Evolutionary conservation across 2,329 filamentous ascomycete species (phyloP).

Genomic region (Graphilbum sp.): DNA sequence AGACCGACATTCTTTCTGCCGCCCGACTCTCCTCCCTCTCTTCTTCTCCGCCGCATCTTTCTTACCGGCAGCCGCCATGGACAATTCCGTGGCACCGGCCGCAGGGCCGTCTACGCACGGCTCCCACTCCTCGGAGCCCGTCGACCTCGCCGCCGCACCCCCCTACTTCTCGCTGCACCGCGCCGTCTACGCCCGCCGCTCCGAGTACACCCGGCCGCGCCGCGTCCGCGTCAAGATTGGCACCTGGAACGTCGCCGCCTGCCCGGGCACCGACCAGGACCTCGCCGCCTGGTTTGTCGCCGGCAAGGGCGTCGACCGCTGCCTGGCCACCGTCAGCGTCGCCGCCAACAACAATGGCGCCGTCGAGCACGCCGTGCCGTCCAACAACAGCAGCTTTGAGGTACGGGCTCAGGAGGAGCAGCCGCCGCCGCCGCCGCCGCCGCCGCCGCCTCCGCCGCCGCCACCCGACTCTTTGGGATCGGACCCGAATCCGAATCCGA

Average conservation of each 20-base stretch:
- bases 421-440: conserved; percentile 3
- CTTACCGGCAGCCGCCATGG: not conserved
- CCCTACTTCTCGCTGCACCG: conserved; percentile 40
- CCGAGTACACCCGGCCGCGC: conserved; percentile 63
- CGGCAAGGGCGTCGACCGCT: conserved; percentile 52
- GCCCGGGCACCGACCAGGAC: conserved; percentile 74
- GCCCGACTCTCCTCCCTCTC: too few species aligned
- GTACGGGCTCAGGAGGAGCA: conserved; percentile 4
- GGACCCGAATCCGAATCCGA: too few species aligned
- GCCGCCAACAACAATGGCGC: conserved; percentile 22
- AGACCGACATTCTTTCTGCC: too few species aligned
- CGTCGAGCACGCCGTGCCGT: conserved; percentile 20
- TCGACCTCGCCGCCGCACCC: conserved; percentile 23
- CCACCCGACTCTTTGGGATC: too few species aligned
- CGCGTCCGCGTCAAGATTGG: conserved; percentile 76
- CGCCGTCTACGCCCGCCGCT: conserved; percentile 53
- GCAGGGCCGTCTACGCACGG: conserved; percentile 17
- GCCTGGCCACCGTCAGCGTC: conserved; percentile 38
- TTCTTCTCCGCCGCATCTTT: too few species aligned
- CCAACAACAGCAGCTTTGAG: conserved; percentile 26
- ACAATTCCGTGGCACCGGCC: conserved; percentile 3
- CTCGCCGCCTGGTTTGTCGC: conserved; percentile 76
- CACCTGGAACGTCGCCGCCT: conserved; percentile 85
- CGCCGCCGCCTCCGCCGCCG: conserved; percentile 9
- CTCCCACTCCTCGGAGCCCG: conserved; percentile 23